Base-by-base conservation (phyloP, 441 rosid genomes). In the Codiaeum variegatum region DNA sequence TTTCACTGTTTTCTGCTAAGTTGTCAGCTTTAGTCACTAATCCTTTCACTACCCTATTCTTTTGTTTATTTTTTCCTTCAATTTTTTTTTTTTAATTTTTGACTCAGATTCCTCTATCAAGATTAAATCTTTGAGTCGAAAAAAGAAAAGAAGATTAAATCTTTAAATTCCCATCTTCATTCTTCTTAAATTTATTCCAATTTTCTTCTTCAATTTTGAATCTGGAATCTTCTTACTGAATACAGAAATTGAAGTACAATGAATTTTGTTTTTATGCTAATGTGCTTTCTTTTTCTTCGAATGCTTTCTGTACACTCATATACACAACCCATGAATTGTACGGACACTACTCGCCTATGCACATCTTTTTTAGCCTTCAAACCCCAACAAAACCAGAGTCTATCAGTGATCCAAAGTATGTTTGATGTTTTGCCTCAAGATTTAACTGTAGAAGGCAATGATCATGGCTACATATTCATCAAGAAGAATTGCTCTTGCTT, bases 401-500 rank as follows among this genome's bases (percentile, higher is more conserved):
- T 90, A 55, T 36, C 81, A 4, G 80, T 94, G 80, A 88, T 94
- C 81, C 93, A 84, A 69, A 91, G 97, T 89, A 94, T 94, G 99
- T 94, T 94, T 73, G 99, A 95, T 77, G 93, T 83, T n/a, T 67
- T 87, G 58, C 85, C 95, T 4, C 76, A 78, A 36, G 97, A 92
- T 69, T 77, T 92, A 60, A 92, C 91, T 11, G 72, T 82, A 0
- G 96, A 93, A 54, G 79, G 79, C 74, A 67, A 66, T 70, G 76
- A 73, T 71, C 83, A 75, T 52, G 87, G 81, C 66, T 92, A 90
- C 79, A 34, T 90, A 47, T 95, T 88, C 77, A 56, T 95, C 2
- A 91, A 62, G 71, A 95, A 95, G 81, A 92, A 95, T 81, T 95
- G 99, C 72, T 95, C 99, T 77, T 95, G 99, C 70, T 80, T 90